These are phyloP conservation scores for Solanum pennellii DNA, from an alignment of 257 asterid species.

Conservation along the genomic window DNA sequence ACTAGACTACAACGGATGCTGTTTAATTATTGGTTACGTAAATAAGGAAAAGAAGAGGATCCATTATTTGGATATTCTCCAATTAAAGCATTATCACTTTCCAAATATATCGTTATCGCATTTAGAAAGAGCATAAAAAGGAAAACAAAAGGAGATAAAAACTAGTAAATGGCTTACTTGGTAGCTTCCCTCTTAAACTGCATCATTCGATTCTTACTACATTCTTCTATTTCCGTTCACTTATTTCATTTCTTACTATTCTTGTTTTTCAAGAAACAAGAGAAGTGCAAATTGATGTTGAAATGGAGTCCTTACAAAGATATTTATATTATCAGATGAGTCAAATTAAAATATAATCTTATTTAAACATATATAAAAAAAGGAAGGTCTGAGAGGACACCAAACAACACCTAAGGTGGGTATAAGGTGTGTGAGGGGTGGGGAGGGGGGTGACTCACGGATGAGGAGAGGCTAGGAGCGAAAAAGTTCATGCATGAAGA, in stretches of 20 bases:
- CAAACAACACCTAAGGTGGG: background rate
- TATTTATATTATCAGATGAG: background rate
- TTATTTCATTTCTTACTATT: background rate
- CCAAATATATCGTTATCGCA: background rate
- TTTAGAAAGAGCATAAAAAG: background rate
- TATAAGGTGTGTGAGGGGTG: background rate
- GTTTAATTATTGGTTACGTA: rapidly evolving
- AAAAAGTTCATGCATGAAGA: background rate
- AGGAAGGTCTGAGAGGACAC: background rate
- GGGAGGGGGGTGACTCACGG: too few relatives aligned
- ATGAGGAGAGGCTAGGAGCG: background rate
- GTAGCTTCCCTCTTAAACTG: background rate
- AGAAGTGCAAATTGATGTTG: background rate
- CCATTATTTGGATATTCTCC: background rate
- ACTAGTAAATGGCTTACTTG: background rate
- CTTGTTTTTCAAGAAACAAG: background rate
- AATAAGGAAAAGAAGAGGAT: background rate
- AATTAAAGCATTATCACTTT: background rate
- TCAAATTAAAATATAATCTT: too few relatives aligned
- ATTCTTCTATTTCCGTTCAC: background rate
- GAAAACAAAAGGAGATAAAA: background rate
- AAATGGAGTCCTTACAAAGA: background rate
- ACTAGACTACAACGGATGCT: slow-evolving; percentile 85
- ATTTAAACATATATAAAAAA: background rate
- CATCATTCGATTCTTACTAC: background rate